A percentile compares a stretch with the other conserved stretches of the same genome.
These are phyloP conservation scores for Moesziomyces aphidis DNA, from an alignment of 1,284 basidiomycete genomes.

Conservation along the genomic window DNA sequence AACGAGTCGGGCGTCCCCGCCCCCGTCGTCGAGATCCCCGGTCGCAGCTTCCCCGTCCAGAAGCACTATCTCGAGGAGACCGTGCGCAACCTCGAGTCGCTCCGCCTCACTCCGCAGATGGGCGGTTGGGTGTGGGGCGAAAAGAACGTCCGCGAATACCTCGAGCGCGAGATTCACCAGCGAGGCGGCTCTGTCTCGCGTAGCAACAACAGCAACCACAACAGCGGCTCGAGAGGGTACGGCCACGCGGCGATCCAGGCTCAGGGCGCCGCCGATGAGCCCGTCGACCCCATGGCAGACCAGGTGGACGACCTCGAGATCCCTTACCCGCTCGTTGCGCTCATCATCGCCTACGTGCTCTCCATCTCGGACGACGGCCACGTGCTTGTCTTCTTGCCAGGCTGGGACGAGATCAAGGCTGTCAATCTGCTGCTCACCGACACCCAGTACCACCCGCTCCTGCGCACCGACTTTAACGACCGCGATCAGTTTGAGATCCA, in stretches of 20 bases:
- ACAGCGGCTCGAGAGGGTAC: constrained; percentile 25
- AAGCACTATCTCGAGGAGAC: constrained; percentile 87
- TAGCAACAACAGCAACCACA: constrained; percentile 8
- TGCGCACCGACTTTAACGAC: constrained; percentile 60
- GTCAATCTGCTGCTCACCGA: constrained; percentile 78
- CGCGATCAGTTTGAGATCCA: constrained; percentile 78
- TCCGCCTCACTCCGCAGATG: constrained; percentile 58
- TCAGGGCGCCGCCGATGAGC: constrained; percentile 53
- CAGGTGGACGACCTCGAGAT: constrained; percentile 80
- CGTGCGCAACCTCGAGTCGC: constrained; percentile 67
- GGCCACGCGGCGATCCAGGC: constrained; percentile 33
- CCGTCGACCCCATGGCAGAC: constrained; percentile 51
- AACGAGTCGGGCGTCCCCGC: constrained; percentile 73
- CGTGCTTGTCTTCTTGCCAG: constrained; percentile 89
- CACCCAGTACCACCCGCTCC: constrained; percentile 70
- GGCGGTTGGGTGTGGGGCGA: constrained; percentile 80
- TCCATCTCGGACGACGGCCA: constrained; percentile 83
- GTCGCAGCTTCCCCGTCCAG: constrained; percentile 88
- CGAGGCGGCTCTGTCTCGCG: constrained; percentile 30
- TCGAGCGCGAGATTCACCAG: constrained; percentile 74
- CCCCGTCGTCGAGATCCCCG: constrained; percentile 86
- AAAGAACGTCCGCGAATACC: constrained; percentile 81
- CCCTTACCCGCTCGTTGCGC: constrained; percentile 83
- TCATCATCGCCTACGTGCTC: constrained; percentile 84
- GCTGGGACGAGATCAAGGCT: constrained; percentile 91